A percentile compares a stretch with the other conserved stretches of the same genome.
phyloP scores from a whole-genome alignment of 345 rosid species.

The Hypericum perforatum region DNA sequence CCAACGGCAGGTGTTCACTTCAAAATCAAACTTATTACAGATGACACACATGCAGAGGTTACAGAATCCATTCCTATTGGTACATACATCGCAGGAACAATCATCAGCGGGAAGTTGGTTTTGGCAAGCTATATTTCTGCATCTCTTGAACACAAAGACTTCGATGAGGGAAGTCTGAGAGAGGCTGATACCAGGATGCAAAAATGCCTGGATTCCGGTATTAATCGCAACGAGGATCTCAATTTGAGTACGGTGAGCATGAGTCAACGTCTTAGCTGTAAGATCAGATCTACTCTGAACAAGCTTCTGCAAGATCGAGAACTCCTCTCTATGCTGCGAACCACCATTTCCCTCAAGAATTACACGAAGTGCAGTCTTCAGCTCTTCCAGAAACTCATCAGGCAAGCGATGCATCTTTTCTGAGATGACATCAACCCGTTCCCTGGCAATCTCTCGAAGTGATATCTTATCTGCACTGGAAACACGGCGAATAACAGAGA shows the following conservation, averaged over 20 bases:
- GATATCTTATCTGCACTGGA: constrained; percentile 66
- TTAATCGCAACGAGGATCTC: constrained; percentile 90
- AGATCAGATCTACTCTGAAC: constrained; percentile 75
- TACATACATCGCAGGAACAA: constrained; percentile 72
- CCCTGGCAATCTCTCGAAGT: constrained; percentile 78
- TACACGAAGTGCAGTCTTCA: constrained; percentile 60
- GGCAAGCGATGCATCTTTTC: constrained; percentile 74
- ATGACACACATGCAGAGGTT: constrained; percentile 96
- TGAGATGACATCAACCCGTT: constrained; percentile 61
- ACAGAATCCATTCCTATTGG: constrained; percentile 84
- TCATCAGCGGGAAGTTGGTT: constrained; percentile 88
- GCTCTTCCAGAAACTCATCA: constrained; percentile 66
- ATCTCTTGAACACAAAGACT: constrained; percentile 78
- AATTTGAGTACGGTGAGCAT: constrained; percentile 74
- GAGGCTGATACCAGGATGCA: constrained; percentile 78
- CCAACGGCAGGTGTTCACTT: constrained; percentile 96
- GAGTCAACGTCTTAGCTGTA: constrained; percentile 62
- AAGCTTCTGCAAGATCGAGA: constrained; percentile 64
- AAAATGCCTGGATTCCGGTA: constrained; percentile 83
- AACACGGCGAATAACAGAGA: constrained; percentile 51
- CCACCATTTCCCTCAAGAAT: constrained; percentile 86
- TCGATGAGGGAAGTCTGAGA: constrained; percentile 78
- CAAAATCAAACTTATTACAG: constrained; percentile 94
- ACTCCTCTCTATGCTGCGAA: constrained; percentile 68
- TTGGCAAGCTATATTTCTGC: constrained; percentile 89